phyloP scores from a whole-genome alignment of 164 flowering plant species.

The Chloranthus sessilifolius region DNA sequence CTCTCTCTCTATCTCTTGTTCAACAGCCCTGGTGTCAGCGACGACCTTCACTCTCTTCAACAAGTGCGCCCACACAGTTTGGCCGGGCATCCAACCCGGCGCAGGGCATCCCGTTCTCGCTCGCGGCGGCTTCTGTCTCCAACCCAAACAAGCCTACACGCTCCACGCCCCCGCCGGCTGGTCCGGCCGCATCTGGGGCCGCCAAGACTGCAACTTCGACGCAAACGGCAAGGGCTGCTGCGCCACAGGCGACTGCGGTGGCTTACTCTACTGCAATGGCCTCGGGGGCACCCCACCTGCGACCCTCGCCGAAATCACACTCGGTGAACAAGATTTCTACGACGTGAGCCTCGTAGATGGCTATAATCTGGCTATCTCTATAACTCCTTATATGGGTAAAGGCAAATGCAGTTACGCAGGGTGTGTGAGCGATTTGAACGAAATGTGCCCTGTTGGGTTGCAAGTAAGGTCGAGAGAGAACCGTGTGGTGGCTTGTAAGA shows the following conservation, averaged over 20 bases:
- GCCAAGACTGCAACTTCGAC: constrained; percentile 81
- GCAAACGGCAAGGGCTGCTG: constrained; percentile 63
- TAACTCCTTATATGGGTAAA: constrained; percentile 52
- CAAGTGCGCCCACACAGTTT: constrained; percentile 76
- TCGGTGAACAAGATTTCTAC: constrained; percentile 82
- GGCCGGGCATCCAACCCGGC: constrained; percentile 90
- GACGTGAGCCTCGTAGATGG: constrained; percentile 97
- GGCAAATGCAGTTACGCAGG: constrained; percentile 83
- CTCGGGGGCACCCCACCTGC: constrained; percentile 89
- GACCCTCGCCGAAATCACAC: constrained; percentile 86
- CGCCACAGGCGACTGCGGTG: constrained; percentile 93
- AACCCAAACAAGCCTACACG: constrained; percentile 48
- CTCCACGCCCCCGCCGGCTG: constrained; percentile 59
- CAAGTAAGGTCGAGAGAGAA: constrained; percentile 60
- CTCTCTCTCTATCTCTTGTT: too few species aligned
- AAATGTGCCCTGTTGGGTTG: constrained; percentile 80
- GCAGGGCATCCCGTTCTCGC: constrained; percentile 76
- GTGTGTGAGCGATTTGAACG: constrained; percentile 80
- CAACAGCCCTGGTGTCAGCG: constrained; percentile 33
- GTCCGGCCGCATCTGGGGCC: constrained; percentile 98
- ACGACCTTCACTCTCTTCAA: constrained; percentile 61
- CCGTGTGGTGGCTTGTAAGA: constrained; percentile 78
- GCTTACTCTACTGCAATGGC: constrained; percentile 73
- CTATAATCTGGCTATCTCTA: constrained; percentile 73
- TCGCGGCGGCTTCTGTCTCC: constrained; percentile 75